Percentiles rank a stretch among this genome's conserved stretches.
These are phyloP conservation scores for Albifimbria verrucaria DNA, from an alignment of 2,329 filamentous ascomycete species.

Conservation along the genomic window DNA sequence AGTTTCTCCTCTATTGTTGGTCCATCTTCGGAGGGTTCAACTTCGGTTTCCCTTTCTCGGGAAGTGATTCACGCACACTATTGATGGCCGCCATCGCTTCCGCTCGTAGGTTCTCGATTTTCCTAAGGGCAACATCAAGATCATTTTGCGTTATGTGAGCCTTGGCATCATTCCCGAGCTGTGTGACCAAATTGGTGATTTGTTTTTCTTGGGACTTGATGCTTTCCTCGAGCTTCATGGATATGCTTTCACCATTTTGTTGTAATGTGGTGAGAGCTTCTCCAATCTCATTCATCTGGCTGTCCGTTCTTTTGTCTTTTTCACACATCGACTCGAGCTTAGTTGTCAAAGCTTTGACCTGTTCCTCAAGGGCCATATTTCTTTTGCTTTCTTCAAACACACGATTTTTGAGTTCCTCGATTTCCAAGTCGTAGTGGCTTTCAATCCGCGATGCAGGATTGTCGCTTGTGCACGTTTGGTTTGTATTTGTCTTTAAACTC, in stretches of 20 bases:
- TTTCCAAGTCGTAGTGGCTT: constrained; percentile 4
- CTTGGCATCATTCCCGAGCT: neutral
- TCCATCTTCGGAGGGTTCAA: neutral
- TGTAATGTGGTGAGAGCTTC: neutral
- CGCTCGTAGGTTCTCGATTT: neutral
- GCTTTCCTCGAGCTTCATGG: neutral
- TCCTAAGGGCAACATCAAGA: neutral
- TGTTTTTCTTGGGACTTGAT: neutral
- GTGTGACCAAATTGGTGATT: neutral
- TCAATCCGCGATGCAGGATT: no score
- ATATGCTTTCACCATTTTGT: neutral
- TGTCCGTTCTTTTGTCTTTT: neutral
- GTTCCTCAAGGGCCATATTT: constrained; percentile 12
- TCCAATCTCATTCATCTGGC: neutral
- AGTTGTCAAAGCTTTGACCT: neutral
- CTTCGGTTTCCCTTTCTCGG: neutral
- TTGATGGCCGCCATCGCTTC: neutral
- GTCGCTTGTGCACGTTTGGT: neutral
- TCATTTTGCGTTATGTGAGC: neutral
- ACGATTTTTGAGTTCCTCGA: constrained; percentile 7
- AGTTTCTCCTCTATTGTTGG: neutral
- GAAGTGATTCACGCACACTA: neutral
- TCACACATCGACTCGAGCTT: neutral
- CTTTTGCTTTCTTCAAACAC: constrained; percentile 12
- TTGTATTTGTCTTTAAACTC: neutral